Evolutionary conservation across 108 stramenopile genomes (phyloP).

Genomic region (Seminavis robusta): DNA sequence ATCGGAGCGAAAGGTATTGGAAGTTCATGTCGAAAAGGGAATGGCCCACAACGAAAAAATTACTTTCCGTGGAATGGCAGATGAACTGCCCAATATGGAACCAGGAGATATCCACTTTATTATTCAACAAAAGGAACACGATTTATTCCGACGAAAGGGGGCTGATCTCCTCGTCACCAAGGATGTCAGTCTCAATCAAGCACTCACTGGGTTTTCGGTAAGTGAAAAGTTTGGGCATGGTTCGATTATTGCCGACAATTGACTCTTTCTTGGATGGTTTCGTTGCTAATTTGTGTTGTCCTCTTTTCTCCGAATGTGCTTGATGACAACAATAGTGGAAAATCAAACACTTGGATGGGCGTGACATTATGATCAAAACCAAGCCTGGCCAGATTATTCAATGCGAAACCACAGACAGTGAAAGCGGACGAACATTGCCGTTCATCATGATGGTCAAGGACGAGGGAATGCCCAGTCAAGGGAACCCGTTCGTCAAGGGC

Average conservation of each 20-base stretch:
- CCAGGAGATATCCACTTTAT: conserved; percentile 96
- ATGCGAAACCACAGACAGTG: conserved; percentile 50
- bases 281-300: conserved; percentile 1
- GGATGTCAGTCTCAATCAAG: conserved; percentile 87
- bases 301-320: conserved; percentile 48
- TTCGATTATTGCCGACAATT: background rate
- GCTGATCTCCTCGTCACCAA: conserved; percentile 90
- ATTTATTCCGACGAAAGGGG: conserved; percentile 90
- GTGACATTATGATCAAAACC: conserved; percentile 82
- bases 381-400: conserved; percentile 89
- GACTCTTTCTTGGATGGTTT: background rate
- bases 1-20: conserved; percentile 80
- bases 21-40: conserved; percentile 94
- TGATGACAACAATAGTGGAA: conserved; percentile 87
- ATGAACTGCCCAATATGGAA: conserved; percentile 90
- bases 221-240: conserved; percentile 15
- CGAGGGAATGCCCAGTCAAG: conserved; percentile 96
- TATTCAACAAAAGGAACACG: conserved; percentile 93
- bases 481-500: conserved; percentile 91
- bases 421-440: conserved; percentile 62
- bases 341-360: conserved; percentile 90
- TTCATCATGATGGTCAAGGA: conserved; percentile 83
- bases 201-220: conserved; percentile 85
- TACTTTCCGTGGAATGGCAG: conserved; percentile 90
- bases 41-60: conserved; percentile 91